Evolutionary conservation across 2,329 filamentous ascomycete species (phyloP).

Genomic region (Paracoccidioides lutzii): DNA sequence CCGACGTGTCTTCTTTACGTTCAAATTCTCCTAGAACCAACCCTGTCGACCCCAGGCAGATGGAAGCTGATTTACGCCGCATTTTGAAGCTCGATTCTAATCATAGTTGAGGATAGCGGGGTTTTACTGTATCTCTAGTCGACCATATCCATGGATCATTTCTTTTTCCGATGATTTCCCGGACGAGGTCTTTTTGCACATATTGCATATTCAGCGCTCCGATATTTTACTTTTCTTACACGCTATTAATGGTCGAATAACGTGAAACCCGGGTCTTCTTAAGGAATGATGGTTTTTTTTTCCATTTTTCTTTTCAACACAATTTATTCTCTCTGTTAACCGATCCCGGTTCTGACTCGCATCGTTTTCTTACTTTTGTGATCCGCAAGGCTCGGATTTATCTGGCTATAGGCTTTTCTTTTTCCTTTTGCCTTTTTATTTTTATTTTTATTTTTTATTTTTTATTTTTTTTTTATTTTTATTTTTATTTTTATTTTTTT

Average conservation of each 20-base stretch:
- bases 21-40: conserved; percentile 14
- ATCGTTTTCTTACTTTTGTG: neutral
- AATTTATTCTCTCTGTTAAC: neutral
- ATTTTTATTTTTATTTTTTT: neutral
- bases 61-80: conserved; percentile 37
- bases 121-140: neutral
- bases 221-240: too few relatives aligned
- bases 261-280: neutral
- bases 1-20: conserved; percentile 16
- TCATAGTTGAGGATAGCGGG: conserved; percentile 11
- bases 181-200: neutral
- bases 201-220: neutral
- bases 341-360: neutral
- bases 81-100: conserved; percentile 34
- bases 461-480: neutral
- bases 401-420: neutral
- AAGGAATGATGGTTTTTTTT: neutral
- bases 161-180: neutral
- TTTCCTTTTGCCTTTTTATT: neutral
- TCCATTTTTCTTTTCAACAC: neutral
- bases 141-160: neutral
- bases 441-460: neutral
- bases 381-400: neutral
- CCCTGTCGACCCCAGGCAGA: conserved; percentile 29
- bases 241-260: neutral